Conservation (phyloP, 805 yeast genomes). For the Hagleromyces aurorensis region DNA sequence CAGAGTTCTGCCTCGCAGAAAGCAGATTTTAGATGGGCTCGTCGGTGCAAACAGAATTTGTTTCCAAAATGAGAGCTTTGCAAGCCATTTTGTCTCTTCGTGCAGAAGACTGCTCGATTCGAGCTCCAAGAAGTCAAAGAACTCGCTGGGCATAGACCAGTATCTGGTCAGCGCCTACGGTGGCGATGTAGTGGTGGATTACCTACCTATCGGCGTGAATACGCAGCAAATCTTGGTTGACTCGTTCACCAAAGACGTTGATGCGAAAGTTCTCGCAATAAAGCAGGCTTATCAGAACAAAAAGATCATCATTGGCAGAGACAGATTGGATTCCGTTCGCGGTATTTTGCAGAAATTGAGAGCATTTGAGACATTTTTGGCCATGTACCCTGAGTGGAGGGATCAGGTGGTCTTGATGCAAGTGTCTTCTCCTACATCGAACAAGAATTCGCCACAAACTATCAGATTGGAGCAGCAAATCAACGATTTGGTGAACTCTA, state of each 20-base stretch:
- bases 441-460: slow-evolving; percentile 33
- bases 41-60: slow-evolving; percentile 82
- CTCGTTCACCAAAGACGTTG: slow-evolving; percentile 39
- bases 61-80: slow-evolving; percentile 79
- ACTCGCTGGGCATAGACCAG: slow-evolving; percentile 25
- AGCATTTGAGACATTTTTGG: slow-evolving; percentile 82
- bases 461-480: slow-evolving; percentile 71
- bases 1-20: slow-evolving; percentile 77
- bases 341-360: slow-evolving; percentile 91
- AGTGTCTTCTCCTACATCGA: slow-evolving; percentile 64
- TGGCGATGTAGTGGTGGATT: slow-evolving; percentile 59
- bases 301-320: slow-evolving; percentile 88
- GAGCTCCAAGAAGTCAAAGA: slow-evolving; percentile 41
- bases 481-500: slow-evolving; percentile 69
- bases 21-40: slow-evolving; percentile 80
- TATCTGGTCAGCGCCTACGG: slow-evolving; percentile 61
- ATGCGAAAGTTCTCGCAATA: slow-evolving; percentile 57
- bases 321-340: slow-evolving; percentile 81
- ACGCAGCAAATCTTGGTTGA: slow-evolving; percentile 59
- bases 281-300: slow-evolving; percentile 53
- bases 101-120: slow-evolving; percentile 83
- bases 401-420: slow-evolving; percentile 83
- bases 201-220: slow-evolving; percentile 88
- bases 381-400: slow-evolving; percentile 89
- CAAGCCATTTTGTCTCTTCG: slow-evolving; percentile 85